These are phyloP conservation scores for Candida parachauliodes DNA, from an alignment of 805 yeast species.

Conservation along the genomic window DNA sequence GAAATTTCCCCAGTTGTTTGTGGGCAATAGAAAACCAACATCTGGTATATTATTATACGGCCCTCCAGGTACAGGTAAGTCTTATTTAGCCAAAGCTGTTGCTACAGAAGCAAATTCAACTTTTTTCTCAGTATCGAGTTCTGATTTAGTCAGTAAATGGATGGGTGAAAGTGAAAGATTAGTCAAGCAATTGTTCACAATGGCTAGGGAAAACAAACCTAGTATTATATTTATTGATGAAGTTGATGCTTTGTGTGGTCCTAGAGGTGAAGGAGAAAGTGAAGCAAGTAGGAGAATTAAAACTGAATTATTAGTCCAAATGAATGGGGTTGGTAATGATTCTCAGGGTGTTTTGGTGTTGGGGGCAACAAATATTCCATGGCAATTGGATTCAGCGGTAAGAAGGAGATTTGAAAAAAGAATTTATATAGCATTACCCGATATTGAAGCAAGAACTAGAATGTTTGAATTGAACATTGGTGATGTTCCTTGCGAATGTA, in stretches of 20 bases:
- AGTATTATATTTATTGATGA: constrained; percentile 96
- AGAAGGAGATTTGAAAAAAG: constrained; percentile 94
- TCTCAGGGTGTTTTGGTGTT: constrained; percentile 86
- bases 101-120: constrained; percentile 98
- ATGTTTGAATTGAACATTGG: constrained; percentile 96
- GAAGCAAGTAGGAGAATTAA: constrained; percentile 96
- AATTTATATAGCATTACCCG: constrained; percentile 93
- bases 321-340: constrained; percentile 99
- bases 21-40: constrained; percentile 91
- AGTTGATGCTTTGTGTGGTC: constrained; percentile 97
- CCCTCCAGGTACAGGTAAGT: constrained; percentile 96
- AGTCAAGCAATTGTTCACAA: constrained; percentile 87
- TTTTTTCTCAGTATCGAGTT: constrained; percentile 92
- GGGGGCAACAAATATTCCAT: constrained; percentile 98
- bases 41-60: constrained; percentile 74
- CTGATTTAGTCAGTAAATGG: constrained; percentile 96
- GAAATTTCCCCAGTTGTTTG: constrained; percentile 90
- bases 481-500: constrained; percentile 76
- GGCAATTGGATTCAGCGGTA: constrained; percentile 98
- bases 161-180: constrained; percentile 98
- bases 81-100: constrained; percentile 94
- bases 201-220: constrained; percentile 97
- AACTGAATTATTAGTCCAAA: constrained; percentile 92
- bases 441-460: constrained; percentile 81
- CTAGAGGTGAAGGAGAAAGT: constrained; percentile 96